These are phyloP conservation scores for Ustilago lituana DNA, from an alignment of 1,284 basidiomycete genomes.

Conservation along the genomic window DNA sequence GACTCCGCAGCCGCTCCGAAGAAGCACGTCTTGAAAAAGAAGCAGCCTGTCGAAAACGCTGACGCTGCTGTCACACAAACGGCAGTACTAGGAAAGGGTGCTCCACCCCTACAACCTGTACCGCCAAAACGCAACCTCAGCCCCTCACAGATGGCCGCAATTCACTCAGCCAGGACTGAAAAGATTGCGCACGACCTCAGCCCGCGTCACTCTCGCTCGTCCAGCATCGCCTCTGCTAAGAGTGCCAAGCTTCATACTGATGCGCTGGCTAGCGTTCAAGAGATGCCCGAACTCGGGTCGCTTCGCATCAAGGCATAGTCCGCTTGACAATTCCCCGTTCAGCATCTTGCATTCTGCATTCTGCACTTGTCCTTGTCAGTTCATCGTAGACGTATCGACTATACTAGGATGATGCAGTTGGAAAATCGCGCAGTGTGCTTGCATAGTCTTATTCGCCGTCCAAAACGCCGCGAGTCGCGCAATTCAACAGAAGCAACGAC, in stretches of 20 bases:
- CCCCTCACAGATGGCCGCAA: constrained; percentile 25
- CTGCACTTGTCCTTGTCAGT: too few species aligned
- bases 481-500: too few species aligned
- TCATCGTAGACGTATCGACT: too few species aligned
- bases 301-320: constrained; percentile 30
- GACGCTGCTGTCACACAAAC: not conserved
- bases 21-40: constrained; percentile 29
- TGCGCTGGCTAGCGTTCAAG: constrained; percentile 24
- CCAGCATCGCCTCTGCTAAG: constrained; percentile 24
- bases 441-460: too few species aligned
- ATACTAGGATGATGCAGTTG: too few species aligned
- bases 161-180: constrained; percentile 27
- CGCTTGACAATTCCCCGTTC: too few species aligned
- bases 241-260: constrained; percentile 9
- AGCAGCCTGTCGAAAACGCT: not conserved
- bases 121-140: constrained; percentile 25
- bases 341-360: too few species aligned
- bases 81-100: not conserved
- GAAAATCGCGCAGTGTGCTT: too few species aligned
- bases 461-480: too few species aligned
- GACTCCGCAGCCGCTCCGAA: constrained; percentile 3
- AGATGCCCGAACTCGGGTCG: constrained; percentile 27
- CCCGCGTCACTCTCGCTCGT: constrained; percentile 26
- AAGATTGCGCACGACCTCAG: constrained; percentile 23
- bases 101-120: constrained; percentile 1